Evolutionary conservation across 176 grass and related monocot genomes (phyloP).

Genomic region (Cenchrus americanus): DNA sequence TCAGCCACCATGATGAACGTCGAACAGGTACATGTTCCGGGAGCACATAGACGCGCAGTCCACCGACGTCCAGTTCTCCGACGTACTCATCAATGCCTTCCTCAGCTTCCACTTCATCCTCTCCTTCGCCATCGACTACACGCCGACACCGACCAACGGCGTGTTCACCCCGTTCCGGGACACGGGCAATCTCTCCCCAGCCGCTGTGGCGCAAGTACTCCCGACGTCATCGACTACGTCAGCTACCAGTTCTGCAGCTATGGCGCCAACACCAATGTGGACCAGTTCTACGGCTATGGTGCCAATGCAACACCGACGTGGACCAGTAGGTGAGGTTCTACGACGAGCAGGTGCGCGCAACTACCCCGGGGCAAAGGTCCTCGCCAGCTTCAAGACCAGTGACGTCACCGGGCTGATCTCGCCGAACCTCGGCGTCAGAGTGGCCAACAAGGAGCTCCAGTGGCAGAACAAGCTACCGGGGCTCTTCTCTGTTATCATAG

Average conservation of each 20-base stretch:
- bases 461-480: constrained; percentile 54
- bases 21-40: no score
- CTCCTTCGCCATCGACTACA: no score
- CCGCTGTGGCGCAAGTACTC: constrained; percentile 40
- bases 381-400: constrained; percentile 59
- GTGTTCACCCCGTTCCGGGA: no score
- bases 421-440: constrained; percentile 40
- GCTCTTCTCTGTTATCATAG: no score
- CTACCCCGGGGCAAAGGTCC: constrained; percentile 46
- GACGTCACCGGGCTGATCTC: constrained; percentile 6
- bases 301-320: constrained; percentile 42
- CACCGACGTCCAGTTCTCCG: no score
- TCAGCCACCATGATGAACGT: no score
- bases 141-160: no score
- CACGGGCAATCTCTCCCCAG: no score
- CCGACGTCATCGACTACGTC: constrained; percentile 52
- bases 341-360: constrained; percentile 19
- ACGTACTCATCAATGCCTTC: no score
- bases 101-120: no score
- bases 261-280: constrained; percentile 30
- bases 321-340: constrained; percentile 43
- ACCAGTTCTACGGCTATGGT: constrained; percentile 55
- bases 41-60: no score
- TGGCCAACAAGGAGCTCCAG: constrained; percentile 37
- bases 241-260: constrained; percentile 84